A percentile compares a stretch with the other conserved stretches of the same genome.
Evolutionary conservation across 331 rosid genomes (phyloP).

Genomic region (Erythrophleum ivorense): DNA sequence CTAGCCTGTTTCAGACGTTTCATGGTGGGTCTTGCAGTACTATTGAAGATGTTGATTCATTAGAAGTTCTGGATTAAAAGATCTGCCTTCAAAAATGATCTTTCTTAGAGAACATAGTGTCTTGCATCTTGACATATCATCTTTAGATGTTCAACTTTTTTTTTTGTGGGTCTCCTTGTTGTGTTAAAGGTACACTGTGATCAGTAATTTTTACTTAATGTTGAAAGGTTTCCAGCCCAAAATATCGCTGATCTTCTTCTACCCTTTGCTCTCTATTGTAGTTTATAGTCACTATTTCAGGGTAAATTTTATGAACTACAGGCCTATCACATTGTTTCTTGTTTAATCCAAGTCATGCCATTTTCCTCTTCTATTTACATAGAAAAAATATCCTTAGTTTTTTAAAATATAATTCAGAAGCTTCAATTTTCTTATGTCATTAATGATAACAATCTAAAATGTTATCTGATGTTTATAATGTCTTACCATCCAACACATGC

Average conservation of each 20-base stretch:
- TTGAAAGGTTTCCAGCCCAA: not conserved
- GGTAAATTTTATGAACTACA: not conserved
- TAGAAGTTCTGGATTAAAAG: not conserved
- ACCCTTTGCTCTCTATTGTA: not conserved
- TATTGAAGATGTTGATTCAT: slow-evolving; percentile 21
- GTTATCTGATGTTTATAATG: not conserved
- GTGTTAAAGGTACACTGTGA: not conserved
- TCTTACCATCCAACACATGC: not conserved
- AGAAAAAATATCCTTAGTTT: not conserved
- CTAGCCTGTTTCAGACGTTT: not conserved
- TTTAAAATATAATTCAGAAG: not conserved
- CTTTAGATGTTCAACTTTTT: not conserved
- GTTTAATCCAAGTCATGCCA: not conserved
- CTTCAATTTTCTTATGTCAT: not conserved
- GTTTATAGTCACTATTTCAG: not conserved
- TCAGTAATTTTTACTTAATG: not conserved
- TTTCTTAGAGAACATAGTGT: not conserved
- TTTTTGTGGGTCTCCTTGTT: not conserved
- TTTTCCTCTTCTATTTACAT: not conserved
- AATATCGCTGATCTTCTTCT: not conserved
- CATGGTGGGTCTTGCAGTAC: not conserved
- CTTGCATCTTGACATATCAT: slow-evolving; percentile 17
- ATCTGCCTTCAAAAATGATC: not conserved
- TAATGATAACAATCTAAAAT: not conserved
- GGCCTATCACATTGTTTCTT: not conserved